Percentiles rank a stretch among this genome's conserved stretches.
These are phyloP conservation scores for Solanum medicagineum DNA, from an alignment of 257 asterid species.

Conservation along the genomic window DNA sequence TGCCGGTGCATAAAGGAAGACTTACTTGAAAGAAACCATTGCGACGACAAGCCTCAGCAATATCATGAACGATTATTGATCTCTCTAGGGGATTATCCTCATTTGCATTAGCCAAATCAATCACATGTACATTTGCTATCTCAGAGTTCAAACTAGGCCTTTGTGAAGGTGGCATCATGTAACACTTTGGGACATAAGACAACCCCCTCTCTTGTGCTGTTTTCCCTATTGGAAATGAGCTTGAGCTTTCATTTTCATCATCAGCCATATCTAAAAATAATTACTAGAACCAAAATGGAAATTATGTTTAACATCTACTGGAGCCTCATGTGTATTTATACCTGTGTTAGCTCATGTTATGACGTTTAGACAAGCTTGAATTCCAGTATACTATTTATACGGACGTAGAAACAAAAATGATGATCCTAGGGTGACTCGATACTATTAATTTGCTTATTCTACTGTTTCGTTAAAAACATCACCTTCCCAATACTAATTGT, in stretches of 20 bases:
- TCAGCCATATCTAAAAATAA: not conserved
- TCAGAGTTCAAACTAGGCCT: not conserved
- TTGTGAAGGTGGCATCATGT: not conserved
- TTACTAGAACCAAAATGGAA: not conserved
- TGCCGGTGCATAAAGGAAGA: no score
- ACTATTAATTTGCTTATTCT: not conserved
- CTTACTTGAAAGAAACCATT: constrained; percentile 44
- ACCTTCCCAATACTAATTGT: not conserved
- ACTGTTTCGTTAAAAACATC: not conserved
- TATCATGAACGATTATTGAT: constrained; percentile 1
- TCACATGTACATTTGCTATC: constrained; percentile 1
- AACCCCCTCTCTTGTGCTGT: constrained; percentile 28
- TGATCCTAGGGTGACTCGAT: not conserved
- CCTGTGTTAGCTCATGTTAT: not conserved
- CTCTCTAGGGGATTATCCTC: constrained; percentile 1
- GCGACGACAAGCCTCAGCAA: constrained; percentile 18
- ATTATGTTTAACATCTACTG: not conserved
- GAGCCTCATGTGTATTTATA: not conserved
- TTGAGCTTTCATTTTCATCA: constrained; percentile 3
- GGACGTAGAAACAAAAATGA: not conserved
- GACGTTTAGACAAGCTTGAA: not conserved
- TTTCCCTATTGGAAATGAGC: constrained; percentile 18
- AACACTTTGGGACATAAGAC: constrained; percentile 23
- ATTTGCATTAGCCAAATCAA: constrained; percentile 14
- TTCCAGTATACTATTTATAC: not conserved